A percentile compares a stretch with the other conserved stretches of the same genome.
Conservation (phyloP, 345 rosid species). For the Angophora floribunda region DNA sequence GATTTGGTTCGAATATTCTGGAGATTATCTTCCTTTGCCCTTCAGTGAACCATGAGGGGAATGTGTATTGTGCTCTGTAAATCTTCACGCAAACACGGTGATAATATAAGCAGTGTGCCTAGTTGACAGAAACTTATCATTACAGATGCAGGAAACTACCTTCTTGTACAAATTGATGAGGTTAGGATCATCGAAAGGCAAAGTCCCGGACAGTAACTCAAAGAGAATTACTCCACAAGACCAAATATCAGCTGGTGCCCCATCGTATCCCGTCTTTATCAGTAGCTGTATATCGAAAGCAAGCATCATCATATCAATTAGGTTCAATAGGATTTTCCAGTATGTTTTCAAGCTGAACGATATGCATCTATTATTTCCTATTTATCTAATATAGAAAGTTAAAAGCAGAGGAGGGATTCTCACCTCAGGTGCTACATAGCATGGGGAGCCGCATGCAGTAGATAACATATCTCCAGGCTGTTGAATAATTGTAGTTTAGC, state of each 20-base stretch:
- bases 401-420: neutral
- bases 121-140: neutral
- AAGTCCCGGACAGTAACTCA: conserved; percentile 66
- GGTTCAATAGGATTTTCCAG: neutral
- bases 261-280: conserved; percentile 63
- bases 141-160: conserved; percentile 11
- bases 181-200: conserved; percentile 73
- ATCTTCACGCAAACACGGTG: conserved; percentile 16
- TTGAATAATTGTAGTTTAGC: neutral
- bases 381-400: neutral
- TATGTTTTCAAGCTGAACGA: neutral
- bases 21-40: conserved; percentile 56
- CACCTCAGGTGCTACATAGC: conserved; percentile 94
- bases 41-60: conserved; percentile 49
- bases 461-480: conserved; percentile 74
- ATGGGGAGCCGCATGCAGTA: conserved; percentile 95
- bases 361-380: neutral
- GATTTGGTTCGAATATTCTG: conserved; percentile 61
- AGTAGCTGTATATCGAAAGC: conserved; percentile 43
- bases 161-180: conserved; percentile 61
- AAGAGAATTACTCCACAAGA: conserved; percentile 91
- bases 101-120: neutral
- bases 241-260: conserved; percentile 90
- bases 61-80: conserved; percentile 56
- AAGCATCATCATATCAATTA: conserved; percentile 1